Evolutionary conservation across 2,329 filamentous ascomycete genomes (phyloP), one percentile per base, ranked within the genome.

Genomic region (Pseudocercospora eumusae): DNA sequence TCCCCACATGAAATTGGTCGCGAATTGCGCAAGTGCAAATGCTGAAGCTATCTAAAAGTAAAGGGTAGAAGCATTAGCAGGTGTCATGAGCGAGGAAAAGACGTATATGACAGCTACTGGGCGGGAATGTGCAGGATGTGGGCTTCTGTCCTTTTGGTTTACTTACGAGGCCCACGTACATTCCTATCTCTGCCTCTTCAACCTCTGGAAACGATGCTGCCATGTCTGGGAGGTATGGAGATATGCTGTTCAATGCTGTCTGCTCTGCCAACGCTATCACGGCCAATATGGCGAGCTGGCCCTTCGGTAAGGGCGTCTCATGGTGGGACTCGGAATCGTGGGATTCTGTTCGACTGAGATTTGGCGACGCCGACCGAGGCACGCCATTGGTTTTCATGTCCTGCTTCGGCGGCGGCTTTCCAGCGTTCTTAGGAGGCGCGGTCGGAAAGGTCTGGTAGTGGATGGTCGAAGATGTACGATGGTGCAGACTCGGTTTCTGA

Each of bases 231-330:
- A 99, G 85, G 76, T 99, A 99, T 0, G 95, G 95, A 10, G 89
- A 90, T 71, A 99, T 97, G 21, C 92, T 96, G 76, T 99, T 99
- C 73, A 99, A 84, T 0, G 95, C 95, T 0, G 93, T 98, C 81
- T 99, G 95, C 75, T 99, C 95, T 58, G 91, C 90, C 21, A 99
- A 83, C 6, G 93, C 93, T 63, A 99, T 90, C 67, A 97, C 80
- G 1, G 93, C 93, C 33, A 99, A 81, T 11, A 98, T 85, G 4
- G 87, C 83, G 64, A 99, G 88, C 79, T 98, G 95, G 68, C 83
- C 86, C 67, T 86, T 86, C 0, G 95, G 95, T 18, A 99, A 79
- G 0, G 93, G 93, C 1, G 91, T 91, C 67, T 86, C 83, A 66
- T 83, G 77, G 64, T 80, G 73, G 57, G 53, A 53, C 40, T 59